These are phyloP conservation scores for Barnettozyma botsteinii DNA, from an alignment of 805 yeast genomes.

Conservation along the genomic window DNA sequence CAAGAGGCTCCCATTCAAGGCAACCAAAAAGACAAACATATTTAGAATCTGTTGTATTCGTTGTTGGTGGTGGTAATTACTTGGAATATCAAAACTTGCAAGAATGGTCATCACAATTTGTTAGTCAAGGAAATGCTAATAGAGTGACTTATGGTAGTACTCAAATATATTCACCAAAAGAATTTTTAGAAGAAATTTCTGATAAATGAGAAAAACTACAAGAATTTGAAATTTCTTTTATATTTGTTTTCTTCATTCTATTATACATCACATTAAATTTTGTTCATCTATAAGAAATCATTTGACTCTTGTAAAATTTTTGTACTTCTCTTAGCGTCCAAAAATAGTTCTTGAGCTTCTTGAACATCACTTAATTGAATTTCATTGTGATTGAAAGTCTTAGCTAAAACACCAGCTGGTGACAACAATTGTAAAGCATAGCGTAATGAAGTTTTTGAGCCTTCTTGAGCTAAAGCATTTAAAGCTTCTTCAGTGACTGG, in stretches of 20 bases:
- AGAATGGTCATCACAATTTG: conserved; percentile 60
- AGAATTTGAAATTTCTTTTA: background rate
- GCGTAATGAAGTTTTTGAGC: conserved; percentile 75
- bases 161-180: conserved; percentile 61
- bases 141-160: conserved; percentile 85
- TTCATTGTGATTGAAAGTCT: conserved; percentile 64
- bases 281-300: conserved; percentile 27
- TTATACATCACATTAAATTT: conserved; percentile 4
- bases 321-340: conserved; percentile 82
- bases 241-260: conserved; percentile 1
- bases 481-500: conserved; percentile 65
- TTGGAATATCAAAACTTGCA: conserved; percentile 90
- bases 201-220: background rate
- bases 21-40: conserved; percentile 83
- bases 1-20: conserved; percentile 84
- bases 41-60: conserved; percentile 80
- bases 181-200: conserved; percentile 59
- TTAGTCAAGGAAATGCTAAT: conserved; percentile 38
- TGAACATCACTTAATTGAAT: conserved; percentile 67
- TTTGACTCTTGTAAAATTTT: conserved; percentile 43
- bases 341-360: conserved; percentile 74
- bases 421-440: conserved; percentile 88
- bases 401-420: conserved; percentile 82
- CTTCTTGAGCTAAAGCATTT: conserved; percentile 65
- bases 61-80: conserved; percentile 96